Evolutionary conservation across 2,329 filamentous ascomycete species (phyloP).

Genomic region (Cercospora zeina): DNA sequence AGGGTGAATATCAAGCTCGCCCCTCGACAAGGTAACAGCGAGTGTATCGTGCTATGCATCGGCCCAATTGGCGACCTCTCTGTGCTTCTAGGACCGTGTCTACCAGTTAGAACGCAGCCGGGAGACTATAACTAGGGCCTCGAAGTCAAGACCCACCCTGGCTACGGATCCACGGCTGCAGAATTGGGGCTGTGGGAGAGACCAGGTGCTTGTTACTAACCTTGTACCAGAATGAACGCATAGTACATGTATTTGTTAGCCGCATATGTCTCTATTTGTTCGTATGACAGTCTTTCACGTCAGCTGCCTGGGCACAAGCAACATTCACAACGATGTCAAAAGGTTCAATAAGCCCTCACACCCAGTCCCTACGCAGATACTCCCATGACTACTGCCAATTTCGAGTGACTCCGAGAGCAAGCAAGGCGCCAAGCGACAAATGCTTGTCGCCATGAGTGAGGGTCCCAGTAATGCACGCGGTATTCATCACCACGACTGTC

Average conservation of each 20-base stretch:
- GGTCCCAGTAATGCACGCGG: not conserved
- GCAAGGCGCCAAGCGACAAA: not conserved
- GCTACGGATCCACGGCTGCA: too few species aligned
- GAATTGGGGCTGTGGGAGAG: too few species aligned
- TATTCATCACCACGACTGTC: not conserved
- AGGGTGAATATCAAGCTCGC: too few species aligned
- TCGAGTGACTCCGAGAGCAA: not conserved
- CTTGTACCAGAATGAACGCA: slow-evolving; percentile 1
- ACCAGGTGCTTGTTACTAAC: not conserved
- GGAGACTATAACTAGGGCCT: too few species aligned
- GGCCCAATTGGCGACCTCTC: too few species aligned
- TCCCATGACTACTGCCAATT: not conserved
- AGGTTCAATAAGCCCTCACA: not conserved
- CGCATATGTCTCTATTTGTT: slow-evolving; percentile 2
- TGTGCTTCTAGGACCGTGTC: too few species aligned
- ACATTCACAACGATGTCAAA: not conserved
- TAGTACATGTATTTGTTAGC: slow-evolving; percentile 1
- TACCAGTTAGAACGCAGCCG: too few species aligned
- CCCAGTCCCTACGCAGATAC: not conserved
- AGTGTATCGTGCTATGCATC: too few species aligned
- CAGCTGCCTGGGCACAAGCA: not conserved
- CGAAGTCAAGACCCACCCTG: too few species aligned
- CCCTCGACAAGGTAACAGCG: too few species aligned
- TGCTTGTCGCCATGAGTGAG: not conserved
- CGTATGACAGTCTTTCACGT: not conserved